A percentile compares a stretch with the other conserved stretches of the same genome.
Conservation (phyloP, 495 filamentous ascomycete species). For the Penicillium waksmanii region DNA sequence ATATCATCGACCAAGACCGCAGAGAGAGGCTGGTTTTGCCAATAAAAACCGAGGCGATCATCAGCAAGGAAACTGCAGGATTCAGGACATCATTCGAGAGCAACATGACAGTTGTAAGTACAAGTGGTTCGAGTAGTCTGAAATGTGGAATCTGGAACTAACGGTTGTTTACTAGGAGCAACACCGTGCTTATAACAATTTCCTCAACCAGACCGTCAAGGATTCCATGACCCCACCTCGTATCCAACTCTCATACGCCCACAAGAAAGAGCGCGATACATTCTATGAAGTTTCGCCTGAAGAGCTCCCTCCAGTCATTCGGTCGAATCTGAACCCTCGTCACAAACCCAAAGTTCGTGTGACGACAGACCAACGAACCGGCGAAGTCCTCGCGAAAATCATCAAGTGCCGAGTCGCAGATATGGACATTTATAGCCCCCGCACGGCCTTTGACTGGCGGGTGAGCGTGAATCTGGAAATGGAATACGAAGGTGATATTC, state of each 20-base stretch:
- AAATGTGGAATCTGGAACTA: neutral
- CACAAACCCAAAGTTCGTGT: constrained; percentile 74
- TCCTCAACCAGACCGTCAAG: constrained; percentile 72
- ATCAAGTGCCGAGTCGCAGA: constrained; percentile 88
- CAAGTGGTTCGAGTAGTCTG: neutral
- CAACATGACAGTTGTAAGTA: constrained; percentile 80
- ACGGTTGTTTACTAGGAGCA: constrained; percentile 56
- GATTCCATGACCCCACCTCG: constrained; percentile 49
- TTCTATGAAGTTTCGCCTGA: constrained; percentile 76
- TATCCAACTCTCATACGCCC: constrained; percentile 76
- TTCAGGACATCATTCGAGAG: constrained; percentile 68
- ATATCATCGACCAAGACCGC: constrained; percentile 70
- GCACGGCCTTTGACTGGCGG: constrained; percentile 76
- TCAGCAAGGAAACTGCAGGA: constrained; percentile 55
- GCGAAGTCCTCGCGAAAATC: constrained; percentile 76
- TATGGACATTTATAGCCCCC: constrained; percentile 75
- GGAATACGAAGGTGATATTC: constrained; percentile 71
- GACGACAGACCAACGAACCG: constrained; percentile 73
- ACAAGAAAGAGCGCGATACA: constrained; percentile 77
- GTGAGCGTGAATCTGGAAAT: constrained; percentile 91
- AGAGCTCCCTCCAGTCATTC: constrained; percentile 57
- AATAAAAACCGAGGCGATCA: constrained; percentile 66
- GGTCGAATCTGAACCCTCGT: constrained; percentile 58
- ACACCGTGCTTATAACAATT: constrained; percentile 77
- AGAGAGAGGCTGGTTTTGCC: constrained; percentile 68